These are phyloP conservation scores for Trapa incisa DNA, from an alignment of 345 rosid genomes.

Conservation along the genomic window DNA sequence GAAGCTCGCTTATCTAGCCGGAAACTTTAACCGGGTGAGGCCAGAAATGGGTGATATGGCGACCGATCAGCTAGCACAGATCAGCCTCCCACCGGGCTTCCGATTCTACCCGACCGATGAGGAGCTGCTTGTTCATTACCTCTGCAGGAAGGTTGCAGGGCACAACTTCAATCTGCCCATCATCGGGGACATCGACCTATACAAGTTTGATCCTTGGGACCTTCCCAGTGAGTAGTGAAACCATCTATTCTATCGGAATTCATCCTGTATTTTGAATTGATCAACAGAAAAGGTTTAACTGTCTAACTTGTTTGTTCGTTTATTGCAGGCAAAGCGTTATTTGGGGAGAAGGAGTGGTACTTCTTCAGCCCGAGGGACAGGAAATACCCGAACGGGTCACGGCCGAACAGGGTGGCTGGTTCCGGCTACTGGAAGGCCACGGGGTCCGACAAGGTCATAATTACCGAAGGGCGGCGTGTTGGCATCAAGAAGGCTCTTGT, in stretches of 20 bases:
- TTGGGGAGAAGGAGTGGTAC: slow-evolving; percentile 96
- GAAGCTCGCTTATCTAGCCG: no score
- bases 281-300: no score
- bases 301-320: no score
- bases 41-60: slow-evolving; percentile 50
- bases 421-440: slow-evolving; percentile 98
- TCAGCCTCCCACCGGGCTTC: slow-evolving; percentile 92
- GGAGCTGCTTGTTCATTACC: slow-evolving; percentile 84
- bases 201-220: slow-evolving; percentile 87
- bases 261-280: neutral
- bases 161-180: slow-evolving; percentile 52
- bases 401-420: slow-evolving; percentile 90
- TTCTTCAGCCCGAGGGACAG: slow-evolving; percentile 53
- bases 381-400: slow-evolving; percentile 51
- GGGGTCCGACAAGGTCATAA: slow-evolving; percentile 76
- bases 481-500: slow-evolving; percentile 93
- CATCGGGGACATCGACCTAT: slow-evolving; percentile 78
- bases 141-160: slow-evolving; percentile 77
- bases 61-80: slow-evolving; percentile 58
- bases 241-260: neutral
- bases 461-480: slow-evolving; percentile 56
- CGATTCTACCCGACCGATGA: slow-evolving; percentile 95
- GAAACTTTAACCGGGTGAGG: neutral
- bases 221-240: slow-evolving; percentile 48
- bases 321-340: slow-evolving; percentile 60